These are phyloP conservation scores for Iodosphaeria phyllophila DNA, from an alignment of 2,329 filamentous ascomycete genomes.

Conservation along the genomic window DNA sequence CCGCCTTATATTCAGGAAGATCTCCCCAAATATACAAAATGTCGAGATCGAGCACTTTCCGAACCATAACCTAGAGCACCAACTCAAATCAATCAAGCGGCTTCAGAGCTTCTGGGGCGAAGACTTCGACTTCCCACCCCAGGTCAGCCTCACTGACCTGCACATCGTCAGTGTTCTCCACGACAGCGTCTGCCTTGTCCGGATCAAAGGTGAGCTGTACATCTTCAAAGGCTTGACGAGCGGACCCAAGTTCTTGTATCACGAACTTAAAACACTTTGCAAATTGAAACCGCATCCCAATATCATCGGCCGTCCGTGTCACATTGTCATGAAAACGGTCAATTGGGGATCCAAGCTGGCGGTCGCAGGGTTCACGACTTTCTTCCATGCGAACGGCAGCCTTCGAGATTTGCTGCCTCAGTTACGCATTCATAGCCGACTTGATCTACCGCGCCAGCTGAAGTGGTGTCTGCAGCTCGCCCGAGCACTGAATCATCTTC, in stretches of 20 bases:
- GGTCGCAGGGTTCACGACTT: constrained; percentile 36
- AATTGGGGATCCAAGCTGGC: constrained; percentile 35
- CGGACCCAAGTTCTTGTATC: constrained; percentile 40
- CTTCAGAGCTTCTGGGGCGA: constrained; percentile 25
- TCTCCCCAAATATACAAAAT: constrained; percentile 26
- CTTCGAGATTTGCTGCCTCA: constrained; percentile 35
- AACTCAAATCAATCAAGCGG: constrained; percentile 24
- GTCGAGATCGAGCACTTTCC: constrained; percentile 26
- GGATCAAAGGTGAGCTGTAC: constrained; percentile 20
- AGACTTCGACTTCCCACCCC: constrained; percentile 20
- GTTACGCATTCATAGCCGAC: constrained; percentile 24
- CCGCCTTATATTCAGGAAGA: constrained; percentile 31
- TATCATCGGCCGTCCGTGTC: constrained; percentile 29
- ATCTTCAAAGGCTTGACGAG: constrained; percentile 40
- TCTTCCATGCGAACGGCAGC: constrained; percentile 32
- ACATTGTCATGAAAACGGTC: constrained; percentile 35
- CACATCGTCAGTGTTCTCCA: constrained; percentile 33
- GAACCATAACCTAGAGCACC: constrained; percentile 33
- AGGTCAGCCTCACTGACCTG: constrained; percentile 30
- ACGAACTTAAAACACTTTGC: constrained; percentile 37
- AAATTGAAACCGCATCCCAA: constrained; percentile 30
- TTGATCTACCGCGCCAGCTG: constrained; percentile 24
- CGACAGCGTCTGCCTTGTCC: constrained; percentile 38
- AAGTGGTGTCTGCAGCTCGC: constrained; percentile 35
- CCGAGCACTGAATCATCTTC: constrained; percentile 29